Base-by-base conservation (phyloP, 345 rosid species). In the Geranium brycei region DNA sequence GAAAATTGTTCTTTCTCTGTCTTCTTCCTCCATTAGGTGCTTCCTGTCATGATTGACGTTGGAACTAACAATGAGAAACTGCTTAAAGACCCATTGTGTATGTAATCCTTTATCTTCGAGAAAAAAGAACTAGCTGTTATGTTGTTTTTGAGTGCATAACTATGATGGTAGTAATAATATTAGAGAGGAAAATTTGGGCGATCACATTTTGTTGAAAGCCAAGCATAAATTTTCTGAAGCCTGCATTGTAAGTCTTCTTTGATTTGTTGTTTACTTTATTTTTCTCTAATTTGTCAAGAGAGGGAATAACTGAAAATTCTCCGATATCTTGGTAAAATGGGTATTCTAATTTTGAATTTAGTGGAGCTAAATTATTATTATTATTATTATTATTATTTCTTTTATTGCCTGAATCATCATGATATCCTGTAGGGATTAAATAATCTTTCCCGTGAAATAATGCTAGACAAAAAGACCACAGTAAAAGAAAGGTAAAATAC, bases 31-130 rank as follows among this genome's bases (percentile, higher is more conserved):
- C 59, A 63, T 60, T 78, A 93, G 99, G 99, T 87, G 67, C 96
- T 90, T 69, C 99, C 97, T 72, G 91, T 93, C 70, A 90, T 90
- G 99, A 89, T 93, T 81, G 99, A 93, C 79, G 91, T 93, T 74
- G 99, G 97, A 77, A 93, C 99, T 56, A 86, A 90, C 80, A 93
- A 93, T 78, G 91, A 89, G 80, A 93, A 82, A 78, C 83, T 93
- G 72, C 90, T 89, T 64, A 79, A 87, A 64, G 83, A 88, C 31
- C 88, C 96, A 64, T 13, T 88, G 68, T 93, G 99, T 93, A 81
- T 82, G 95, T 77, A 59, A 68, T 63, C 32, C 69, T 31, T 53
- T 51, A n/a, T 58, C 67, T 64, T 57, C n/a, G 7, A 51, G 38
- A 31, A 51, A 51, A 47, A 1, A 13, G 51, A 16, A 28, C 32